Percentiles rank a stretch among this genome's conserved stretches.
Conservation (phyloP, 2,329 filamentous ascomycete species). For the Ceratocystis variospora region DNA sequence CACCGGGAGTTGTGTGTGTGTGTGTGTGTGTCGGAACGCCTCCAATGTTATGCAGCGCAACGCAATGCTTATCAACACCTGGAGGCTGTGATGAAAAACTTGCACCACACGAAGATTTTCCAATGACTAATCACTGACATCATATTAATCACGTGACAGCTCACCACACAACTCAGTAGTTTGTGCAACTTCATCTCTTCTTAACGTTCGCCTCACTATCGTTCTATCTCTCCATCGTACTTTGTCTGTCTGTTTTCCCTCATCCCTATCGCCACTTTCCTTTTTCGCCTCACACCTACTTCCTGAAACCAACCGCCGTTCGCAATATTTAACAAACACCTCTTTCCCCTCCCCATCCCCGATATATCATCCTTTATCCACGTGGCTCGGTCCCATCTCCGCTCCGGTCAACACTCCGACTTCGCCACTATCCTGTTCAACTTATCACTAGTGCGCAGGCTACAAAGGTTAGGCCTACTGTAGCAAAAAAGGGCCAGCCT, state of each 20-base stretch:
- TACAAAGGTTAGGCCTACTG: too few species aligned
- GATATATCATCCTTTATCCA: background rate
- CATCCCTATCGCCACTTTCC: background rate
- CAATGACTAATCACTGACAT: background rate
- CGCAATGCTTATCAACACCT: background rate
- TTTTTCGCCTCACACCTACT: background rate
- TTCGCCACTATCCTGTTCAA: background rate
- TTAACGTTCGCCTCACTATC: background rate
- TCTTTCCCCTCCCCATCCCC: background rate
- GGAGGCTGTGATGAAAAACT: background rate
- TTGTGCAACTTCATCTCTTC: slow-evolving; percentile 5
- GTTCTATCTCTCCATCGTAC: background rate
- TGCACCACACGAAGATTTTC: too few species aligned
- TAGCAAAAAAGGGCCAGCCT: background rate
- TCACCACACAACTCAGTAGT: background rate
- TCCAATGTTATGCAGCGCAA: background rate
- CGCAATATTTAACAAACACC: background rate
- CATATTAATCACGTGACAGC: background rate
- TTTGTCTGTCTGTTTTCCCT: background rate
- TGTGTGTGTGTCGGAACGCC: too few species aligned
- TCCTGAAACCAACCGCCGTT: background rate
- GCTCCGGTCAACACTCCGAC: background rate
- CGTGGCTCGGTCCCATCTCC: slow-evolving; percentile 8
- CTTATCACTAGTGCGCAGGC: background rate
- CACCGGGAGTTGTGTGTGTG: too few species aligned